These are phyloP conservation scores for Hericium coralloides DNA, from an alignment of 768 basidiomycete genomes.

Conservation along the genomic window DNA sequence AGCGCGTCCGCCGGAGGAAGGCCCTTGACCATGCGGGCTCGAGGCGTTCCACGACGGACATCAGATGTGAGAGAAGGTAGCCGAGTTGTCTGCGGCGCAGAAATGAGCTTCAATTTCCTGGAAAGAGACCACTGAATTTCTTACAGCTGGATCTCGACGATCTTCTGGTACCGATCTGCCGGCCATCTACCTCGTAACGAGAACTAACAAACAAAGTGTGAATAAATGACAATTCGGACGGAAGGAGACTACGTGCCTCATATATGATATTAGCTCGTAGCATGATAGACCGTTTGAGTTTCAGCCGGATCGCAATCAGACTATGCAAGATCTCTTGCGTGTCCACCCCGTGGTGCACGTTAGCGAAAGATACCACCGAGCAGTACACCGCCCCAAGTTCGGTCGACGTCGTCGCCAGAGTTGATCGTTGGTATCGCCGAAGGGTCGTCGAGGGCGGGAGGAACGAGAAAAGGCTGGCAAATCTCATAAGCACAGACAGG, in stretches of 20 bases:
- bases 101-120: neutral
- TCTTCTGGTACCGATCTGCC: constrained; percentile 60
- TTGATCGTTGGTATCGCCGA: constrained; percentile 60
- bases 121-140: constrained; percentile 12
- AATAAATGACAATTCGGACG: too few species aligned
- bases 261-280: constrained; percentile 54
- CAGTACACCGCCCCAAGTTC: constrained; percentile 72
- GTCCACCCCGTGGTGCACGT: constrained; percentile 41
- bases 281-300: constrained; percentile 53
- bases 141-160: constrained; percentile 61
- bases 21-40: constrained; percentile 74
- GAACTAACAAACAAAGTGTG: too few species aligned
- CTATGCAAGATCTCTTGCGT: constrained; percentile 49
- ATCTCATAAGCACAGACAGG: neutral
- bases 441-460: constrained; percentile 71
- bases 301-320: constrained; percentile 66
- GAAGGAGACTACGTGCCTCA: constrained; percentile 57
- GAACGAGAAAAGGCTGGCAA: constrained; percentile 52
- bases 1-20: constrained; percentile 62
- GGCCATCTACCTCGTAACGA: constrained; percentile 78
- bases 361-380: constrained; percentile 64
- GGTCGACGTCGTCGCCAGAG: constrained; percentile 56
- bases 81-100: constrained; percentile 47
- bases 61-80: constrained; percentile 60
- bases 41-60: constrained; percentile 63